These are phyloP conservation scores for Salix suchowensis DNA, from an alignment of 345 rosid genomes.

Conservation along the genomic window DNA sequence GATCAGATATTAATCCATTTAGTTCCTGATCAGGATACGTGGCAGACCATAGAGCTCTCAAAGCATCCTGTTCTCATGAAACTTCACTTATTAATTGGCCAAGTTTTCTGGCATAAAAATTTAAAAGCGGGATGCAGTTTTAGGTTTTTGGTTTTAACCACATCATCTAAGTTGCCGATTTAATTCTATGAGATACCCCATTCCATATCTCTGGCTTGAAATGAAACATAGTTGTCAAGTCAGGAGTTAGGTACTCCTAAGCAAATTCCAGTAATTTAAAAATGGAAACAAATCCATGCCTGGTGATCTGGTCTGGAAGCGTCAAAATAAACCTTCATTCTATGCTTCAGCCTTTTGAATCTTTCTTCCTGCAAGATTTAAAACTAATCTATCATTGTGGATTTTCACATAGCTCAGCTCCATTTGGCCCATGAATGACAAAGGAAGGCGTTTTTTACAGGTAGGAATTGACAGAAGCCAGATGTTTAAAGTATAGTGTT, in stretches of 20 bases:
- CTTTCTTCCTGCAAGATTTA: conserved; percentile 62
- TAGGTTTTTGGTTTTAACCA: background rate
- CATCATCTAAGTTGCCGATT: background rate
- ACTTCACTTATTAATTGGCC: background rate
- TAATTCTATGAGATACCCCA: background rate
- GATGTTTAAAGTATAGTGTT: background rate
- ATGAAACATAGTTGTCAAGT: background rate
- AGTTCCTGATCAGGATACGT: conserved; percentile 72
- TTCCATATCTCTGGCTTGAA: background rate
- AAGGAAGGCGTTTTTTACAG: background rate
- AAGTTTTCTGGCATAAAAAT: background rate
- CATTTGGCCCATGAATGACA: background rate
- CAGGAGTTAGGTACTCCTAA: background rate
- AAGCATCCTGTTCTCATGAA: conserved; percentile 47
- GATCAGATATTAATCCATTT: conserved; percentile 69
- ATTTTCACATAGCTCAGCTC: background rate
- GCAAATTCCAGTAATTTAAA: background rate
- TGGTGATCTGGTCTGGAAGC: conserved; percentile 74
- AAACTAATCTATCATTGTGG: background rate
- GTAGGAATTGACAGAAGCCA: background rate
- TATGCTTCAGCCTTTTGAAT: conserved; percentile 55
- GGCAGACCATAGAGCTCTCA: conserved; percentile 82
- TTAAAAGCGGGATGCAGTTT: background rate
- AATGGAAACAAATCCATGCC: conserved; percentile 31
- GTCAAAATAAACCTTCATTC: conserved; percentile 74